A percentile compares a stretch with the other conserved stretches of the same genome.
Evolutionary conservation across 2,329 filamentous ascomycete species (phyloP).

Genomic region (Talaromyces sp.): DNA sequence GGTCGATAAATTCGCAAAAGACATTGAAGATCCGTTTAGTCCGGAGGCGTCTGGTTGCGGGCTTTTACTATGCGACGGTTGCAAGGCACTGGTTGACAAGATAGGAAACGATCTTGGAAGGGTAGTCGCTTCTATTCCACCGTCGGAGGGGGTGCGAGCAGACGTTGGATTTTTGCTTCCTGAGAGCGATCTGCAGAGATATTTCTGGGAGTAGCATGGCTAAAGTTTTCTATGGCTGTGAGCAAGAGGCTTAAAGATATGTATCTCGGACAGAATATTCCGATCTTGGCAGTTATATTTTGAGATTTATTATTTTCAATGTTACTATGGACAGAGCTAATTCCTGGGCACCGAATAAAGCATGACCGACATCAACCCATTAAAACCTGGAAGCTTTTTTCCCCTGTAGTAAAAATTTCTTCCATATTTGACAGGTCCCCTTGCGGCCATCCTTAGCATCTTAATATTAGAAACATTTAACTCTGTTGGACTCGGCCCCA

Average conservation of each 20-base stretch:
- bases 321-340: too few species aligned
- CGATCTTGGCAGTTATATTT: too few species aligned
- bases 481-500: background rate
- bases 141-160: conserved; percentile 14
- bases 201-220: conserved; percentile 9
- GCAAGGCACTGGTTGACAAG: conserved; percentile 15
- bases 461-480: too few species aligned
- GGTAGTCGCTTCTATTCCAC: conserved; percentile 14
- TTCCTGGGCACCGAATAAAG: too few species aligned
- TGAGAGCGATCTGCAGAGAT: conserved; percentile 15
- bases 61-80: conserved; percentile 23
- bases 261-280: background rate
- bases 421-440: too few species aligned
- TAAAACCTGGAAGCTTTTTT: too few species aligned
- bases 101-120: conserved; percentile 15
- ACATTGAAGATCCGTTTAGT: conserved; percentile 7
- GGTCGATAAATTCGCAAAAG: conserved; percentile 10
- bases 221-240: background rate
- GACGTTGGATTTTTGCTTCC: conserved; percentile 22
- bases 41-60: conserved; percentile 20
- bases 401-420: too few species aligned
- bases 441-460: too few species aligned
- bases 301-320: too few species aligned
- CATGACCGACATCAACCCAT: too few species aligned
- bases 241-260: background rate